Conservation (phyloP, 305 asterid genomes). For the Salvia sclarea region DNA sequence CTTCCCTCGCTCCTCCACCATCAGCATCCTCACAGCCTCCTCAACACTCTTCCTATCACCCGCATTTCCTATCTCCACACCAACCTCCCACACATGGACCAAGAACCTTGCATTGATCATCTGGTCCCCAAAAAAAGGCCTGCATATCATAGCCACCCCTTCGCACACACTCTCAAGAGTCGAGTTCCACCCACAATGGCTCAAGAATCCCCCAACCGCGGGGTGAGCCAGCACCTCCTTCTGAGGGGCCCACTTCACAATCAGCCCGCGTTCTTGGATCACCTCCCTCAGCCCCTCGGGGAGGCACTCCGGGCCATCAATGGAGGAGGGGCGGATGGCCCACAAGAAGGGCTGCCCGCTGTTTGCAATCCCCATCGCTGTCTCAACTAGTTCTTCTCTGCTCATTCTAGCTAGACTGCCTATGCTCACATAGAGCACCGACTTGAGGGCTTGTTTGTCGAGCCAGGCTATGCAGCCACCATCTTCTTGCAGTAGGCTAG, state of each 20-base stretch:
- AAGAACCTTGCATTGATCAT: conserved; percentile 44
- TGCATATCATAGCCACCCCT: conserved; percentile 56
- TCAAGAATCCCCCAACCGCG: conserved; percentile 53
- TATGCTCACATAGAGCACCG: conserved; percentile 51
- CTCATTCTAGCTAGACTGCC: conserved; percentile 44
- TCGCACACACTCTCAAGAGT: conserved; percentile 47
- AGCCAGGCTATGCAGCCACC: conserved; percentile 44
- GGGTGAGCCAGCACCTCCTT: conserved; percentile 41
- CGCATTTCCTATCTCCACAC: conserved; percentile 38
- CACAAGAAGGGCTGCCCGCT: conserved; percentile 48
- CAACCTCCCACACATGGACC: conserved; percentile 47
- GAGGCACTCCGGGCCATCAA: conserved; percentile 29
- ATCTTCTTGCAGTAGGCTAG: conserved; percentile 45
- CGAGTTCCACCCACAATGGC: conserved; percentile 64
- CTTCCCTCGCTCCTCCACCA: conserved; percentile 37
- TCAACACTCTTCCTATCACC: conserved; percentile 29
- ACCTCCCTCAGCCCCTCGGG: conserved; percentile 32
- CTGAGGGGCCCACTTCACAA: conserved; percentile 65
- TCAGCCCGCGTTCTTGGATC: conserved; percentile 26
- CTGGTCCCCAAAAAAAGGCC: conserved; percentile 50
- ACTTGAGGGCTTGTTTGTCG: conserved; percentile 40
- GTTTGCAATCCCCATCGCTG: conserved; percentile 51
- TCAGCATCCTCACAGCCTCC: conserved; percentile 36
- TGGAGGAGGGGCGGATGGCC: conserved; percentile 44
- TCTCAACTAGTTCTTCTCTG: conserved; percentile 30